These are phyloP conservation scores for Orbilia quercus DNA, from an alignment of 2,329 filamentous ascomycete genomes.

Conservation along the genomic window DNA sequence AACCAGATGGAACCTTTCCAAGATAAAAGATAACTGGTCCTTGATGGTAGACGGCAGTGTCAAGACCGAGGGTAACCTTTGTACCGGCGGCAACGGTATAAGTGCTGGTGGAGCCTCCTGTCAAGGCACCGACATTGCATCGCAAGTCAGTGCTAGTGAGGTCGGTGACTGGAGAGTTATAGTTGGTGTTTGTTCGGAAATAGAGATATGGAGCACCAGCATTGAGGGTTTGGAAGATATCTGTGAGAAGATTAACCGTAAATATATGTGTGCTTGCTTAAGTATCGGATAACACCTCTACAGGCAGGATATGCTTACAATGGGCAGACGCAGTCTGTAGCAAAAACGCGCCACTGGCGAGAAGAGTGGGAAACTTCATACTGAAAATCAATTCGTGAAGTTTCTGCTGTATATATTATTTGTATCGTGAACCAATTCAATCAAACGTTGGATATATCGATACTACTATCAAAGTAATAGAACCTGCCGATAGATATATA, in stretches of 20 bases:
- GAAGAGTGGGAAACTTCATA: conserved; percentile 45
- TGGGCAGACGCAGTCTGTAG: conserved; percentile 54
- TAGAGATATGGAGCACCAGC: conserved; percentile 61
- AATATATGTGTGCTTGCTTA: conserved; percentile 10
- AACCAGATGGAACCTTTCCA: conserved; percentile 60
- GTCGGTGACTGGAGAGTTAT: conserved; percentile 58
- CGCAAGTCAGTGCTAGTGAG: conserved; percentile 39
- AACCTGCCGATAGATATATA: conserved; percentile 6
- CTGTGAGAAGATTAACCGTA: conserved; percentile 11
- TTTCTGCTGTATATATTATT: too few relatives aligned
- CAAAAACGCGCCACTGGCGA: conserved; percentile 45
- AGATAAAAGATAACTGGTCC: conserved; percentile 64
- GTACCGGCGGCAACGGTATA: conserved; percentile 59
- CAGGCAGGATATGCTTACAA: conserved; percentile 21
- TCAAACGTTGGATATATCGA: too few relatives aligned
- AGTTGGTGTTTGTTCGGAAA: conserved; percentile 66
- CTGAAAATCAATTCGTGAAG: conserved; percentile 46
- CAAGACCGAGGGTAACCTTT: conserved; percentile 62
- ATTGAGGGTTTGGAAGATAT: conserved; percentile 50
- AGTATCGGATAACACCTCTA: not conserved
- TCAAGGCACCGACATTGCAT: conserved; percentile 48
- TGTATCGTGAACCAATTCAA: too few relatives aligned
- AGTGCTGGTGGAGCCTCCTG: conserved; percentile 59
- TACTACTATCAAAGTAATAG: conserved; percentile 55
- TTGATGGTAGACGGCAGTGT: conserved; percentile 62